A percentile compares a stretch with the other conserved stretches of the same genome.
phyloP scores from a whole-genome alignment of 108 stramenopile genomes.

The Stephanodiscus triporus region DNA sequence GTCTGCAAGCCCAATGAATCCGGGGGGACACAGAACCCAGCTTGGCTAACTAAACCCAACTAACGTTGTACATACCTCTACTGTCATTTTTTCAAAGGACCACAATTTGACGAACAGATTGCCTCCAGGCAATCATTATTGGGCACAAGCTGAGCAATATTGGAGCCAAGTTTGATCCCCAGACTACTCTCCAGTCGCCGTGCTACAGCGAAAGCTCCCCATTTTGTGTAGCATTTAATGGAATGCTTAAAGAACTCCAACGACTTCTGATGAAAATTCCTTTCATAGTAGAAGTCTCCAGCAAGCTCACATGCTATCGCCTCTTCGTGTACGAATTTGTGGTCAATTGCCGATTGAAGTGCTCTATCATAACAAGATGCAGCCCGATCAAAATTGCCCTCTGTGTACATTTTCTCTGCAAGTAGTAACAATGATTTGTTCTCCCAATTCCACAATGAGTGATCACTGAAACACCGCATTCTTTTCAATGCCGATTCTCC shows the following conservation, averaged over 20 bases:
- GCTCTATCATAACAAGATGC: not conserved
- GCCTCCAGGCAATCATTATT: not conserved
- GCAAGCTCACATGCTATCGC: conserved; percentile 10
- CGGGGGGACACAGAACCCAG: no score
- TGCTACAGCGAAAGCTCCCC: conserved; percentile 3
- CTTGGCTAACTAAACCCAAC: no score
- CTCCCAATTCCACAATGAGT: conserved; percentile 13
- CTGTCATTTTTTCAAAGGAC: not conserved
- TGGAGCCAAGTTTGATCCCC: not conserved
- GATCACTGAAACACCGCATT: not conserved
- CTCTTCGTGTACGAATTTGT: conserved; percentile 5
- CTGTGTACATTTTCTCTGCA: conserved; percentile 12
- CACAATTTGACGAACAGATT: not conserved
- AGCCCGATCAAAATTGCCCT: not conserved
- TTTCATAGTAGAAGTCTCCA: conserved; percentile 2
- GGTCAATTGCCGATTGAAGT: conserved; percentile 2
- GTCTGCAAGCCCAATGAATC: no score
- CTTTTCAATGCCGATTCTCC: not conserved
- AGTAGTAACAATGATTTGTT: conserved; percentile 9
- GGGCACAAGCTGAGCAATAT: not conserved
- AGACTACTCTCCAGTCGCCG: not conserved
- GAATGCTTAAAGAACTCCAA: not conserved
- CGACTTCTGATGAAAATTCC: not conserved
- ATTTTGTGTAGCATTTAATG: not conserved
- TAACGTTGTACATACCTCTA: not conserved